Percentiles rank a stretch among this genome's conserved stretches.
Conservation (phyloP, 2,329 filamentous ascomycete genomes). For the Coniochaeta sp. region DNA sequence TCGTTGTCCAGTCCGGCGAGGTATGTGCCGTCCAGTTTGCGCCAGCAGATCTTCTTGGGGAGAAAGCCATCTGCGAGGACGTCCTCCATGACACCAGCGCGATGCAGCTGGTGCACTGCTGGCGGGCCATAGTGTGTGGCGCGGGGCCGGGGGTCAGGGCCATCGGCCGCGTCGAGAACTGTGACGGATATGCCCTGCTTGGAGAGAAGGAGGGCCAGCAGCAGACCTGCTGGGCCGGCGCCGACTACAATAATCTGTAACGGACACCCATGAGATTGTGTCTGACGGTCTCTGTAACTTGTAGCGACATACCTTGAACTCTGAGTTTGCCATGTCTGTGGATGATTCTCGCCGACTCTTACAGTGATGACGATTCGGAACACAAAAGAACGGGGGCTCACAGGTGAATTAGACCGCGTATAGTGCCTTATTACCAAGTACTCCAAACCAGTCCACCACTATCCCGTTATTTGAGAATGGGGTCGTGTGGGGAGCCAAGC, state of each 20-base stretch:
- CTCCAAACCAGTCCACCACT: too few species aligned
- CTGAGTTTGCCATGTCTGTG: too few species aligned
- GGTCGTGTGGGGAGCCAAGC: too few species aligned
- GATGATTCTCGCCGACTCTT: too few species aligned
- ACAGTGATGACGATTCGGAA: too few species aligned
- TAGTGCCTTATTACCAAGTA: too few species aligned
- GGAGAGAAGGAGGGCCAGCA: slow-evolving; percentile 1
- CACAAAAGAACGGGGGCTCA: too few species aligned
- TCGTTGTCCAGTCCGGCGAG: slow-evolving; percentile 5
- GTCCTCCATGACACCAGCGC: slow-evolving; percentile 9
- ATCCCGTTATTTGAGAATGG: too few species aligned
- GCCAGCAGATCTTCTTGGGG: slow-evolving; percentile 8
- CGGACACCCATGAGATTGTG: background rate
- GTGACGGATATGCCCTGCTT: background rate
- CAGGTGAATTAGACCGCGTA: too few species aligned
- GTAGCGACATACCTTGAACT: background rate
- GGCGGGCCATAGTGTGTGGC: slow-evolving; percentile 11
- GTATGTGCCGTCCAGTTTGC: slow-evolving; percentile 7
- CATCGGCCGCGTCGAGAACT: background rate
- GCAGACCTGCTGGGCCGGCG: background rate
- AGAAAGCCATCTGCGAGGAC: slow-evolving; percentile 7
- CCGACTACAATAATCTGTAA: slow-evolving; percentile 6
- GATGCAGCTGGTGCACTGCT: slow-evolving; percentile 6
- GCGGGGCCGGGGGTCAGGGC: slow-evolving; percentile 9
- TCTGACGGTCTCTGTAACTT: too few species aligned